These are phyloP conservation scores for Apiotrichum sp. DNA, from an alignment of 1,284 basidiomycete species.

Conservation along the genomic window DNA sequence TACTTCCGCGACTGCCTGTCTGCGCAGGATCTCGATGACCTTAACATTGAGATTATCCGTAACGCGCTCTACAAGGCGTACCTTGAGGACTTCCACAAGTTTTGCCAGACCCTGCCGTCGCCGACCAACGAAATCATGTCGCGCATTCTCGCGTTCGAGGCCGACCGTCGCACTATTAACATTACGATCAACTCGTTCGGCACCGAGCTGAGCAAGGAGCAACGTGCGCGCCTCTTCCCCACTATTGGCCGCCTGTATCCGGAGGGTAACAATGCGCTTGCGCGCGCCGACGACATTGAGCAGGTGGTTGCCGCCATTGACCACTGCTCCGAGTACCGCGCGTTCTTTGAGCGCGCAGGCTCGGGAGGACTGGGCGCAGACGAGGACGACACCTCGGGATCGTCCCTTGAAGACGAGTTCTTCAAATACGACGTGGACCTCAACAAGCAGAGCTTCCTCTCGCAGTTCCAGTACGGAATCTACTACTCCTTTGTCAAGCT, in stretches of 20 bases:
- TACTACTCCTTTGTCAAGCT: conserved; percentile 94
- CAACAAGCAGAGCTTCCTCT: conserved; percentile 88
- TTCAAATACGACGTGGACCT: conserved; percentile 89
- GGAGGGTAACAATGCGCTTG: conserved; percentile 89
- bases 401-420: conserved; percentile 83
- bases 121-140: conserved; percentile 88
- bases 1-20: conserved; percentile 96
- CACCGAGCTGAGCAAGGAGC: conserved; percentile 90
- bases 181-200: conserved; percentile 99
- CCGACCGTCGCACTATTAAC: conserved; percentile 92
- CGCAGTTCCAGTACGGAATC: conserved; percentile 88
- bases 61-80: conserved; percentile 99
- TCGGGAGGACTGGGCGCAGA: conserved; percentile 13
- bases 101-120: conserved; percentile 69
- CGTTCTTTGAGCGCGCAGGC: conserved; percentile 71
- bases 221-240: conserved; percentile 93
- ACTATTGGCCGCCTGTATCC: conserved; percentile 89
- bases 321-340: conserved; percentile 77
- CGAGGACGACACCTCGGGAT: conserved; percentile 36
- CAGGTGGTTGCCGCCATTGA: conserved; percentile 86
- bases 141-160: conserved; percentile 87
- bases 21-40: conserved; percentile 92
- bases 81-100: conserved; percentile 92
- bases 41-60: conserved; percentile 99
- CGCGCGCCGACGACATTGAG: conserved; percentile 91